Base-by-base conservation (phyloP, 2,329 filamentous ascomycete species). In the Botrytis byssoidea region DNA sequence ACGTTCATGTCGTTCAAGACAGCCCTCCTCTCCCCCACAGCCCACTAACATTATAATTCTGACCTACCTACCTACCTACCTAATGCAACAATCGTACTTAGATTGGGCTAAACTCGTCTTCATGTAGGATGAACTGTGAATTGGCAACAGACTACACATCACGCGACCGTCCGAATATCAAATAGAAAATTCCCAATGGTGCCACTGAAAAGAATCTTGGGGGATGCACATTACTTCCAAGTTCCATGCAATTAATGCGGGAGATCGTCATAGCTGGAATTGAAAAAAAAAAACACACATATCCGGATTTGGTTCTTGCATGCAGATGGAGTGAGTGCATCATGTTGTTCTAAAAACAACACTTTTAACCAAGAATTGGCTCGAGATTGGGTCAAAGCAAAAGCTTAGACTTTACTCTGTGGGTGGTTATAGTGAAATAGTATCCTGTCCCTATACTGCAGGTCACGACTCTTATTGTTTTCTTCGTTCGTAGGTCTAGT, bases 181-280 rank as follows among this genome's bases (percentile, higher is more conserved):
- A 46, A 32, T 35, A 44, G 48, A 7, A n/a, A 18, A 37, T 18
- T 8, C 10, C 42, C 29, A 25, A 29, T 35, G 10, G 18, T 37
- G 20, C 42, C 5, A 65, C 63, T 46, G 32, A 22, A 46, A 35
- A 25, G 18, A 25, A 37, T 22, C 9, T 25, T 37, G 59, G 22
- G 22, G 22, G 10, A 6, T 63, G 10, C 40, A 55, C 10, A 55
- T 35, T 20, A n/a, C 44, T 35, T 46, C 22, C 9, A 55, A 60
- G 18, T 35, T 22, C 25, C 48, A 60, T 40, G 55, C 25, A 46
- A 35, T 20, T 18, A 5, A 60, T 48, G 57, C 68, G 68, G 57
- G 68, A 63, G 68, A 70, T 70, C 68, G 68, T 70, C 57, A 63
- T 48, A 63, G 68, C 68, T 64, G 42, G 63, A 48, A 63, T 44